These are phyloP conservation scores for Pelargonium nanum DNA, from an alignment of 345 rosid genomes.

Conservation along the genomic window DNA sequence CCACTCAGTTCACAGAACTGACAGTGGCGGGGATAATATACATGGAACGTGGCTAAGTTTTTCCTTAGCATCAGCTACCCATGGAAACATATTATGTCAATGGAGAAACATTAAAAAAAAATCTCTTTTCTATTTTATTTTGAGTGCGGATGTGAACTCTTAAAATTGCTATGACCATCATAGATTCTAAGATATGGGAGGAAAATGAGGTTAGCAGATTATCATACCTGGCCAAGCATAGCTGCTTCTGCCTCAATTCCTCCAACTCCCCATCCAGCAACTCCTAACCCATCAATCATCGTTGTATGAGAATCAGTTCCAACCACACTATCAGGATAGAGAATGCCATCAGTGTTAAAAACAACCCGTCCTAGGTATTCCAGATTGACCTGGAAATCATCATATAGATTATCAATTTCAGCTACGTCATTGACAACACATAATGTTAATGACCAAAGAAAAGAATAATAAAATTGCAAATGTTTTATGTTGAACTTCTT, in stretches of 20 bases:
- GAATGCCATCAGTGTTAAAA: slow-evolving; percentile 54
- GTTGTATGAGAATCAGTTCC: slow-evolving; percentile 91
- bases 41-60: background rate
- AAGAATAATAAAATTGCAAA: background rate
- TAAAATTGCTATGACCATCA: no score
- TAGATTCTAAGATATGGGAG: background rate
- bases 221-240: slow-evolving; percentile 78
- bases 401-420: background rate
- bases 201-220: background rate
- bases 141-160: background rate
- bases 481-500: background rate
- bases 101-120: no score
- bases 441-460: background rate
- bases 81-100: background rate
- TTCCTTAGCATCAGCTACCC: background rate
- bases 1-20: no score
- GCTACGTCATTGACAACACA: background rate
- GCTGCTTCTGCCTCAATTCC: slow-evolving; percentile 89
- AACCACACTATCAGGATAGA: slow-evolving; percentile 87
- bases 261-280: slow-evolving; percentile 95
- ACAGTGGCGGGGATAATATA: no score
- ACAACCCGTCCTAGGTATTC: slow-evolving; percentile 86
- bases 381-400: slow-evolving; percentile 59
- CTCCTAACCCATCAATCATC: slow-evolving; percentile 88
- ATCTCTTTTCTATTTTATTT: no score